Evolutionary conservation across 306 rosid genomes (phyloP), one percentile per base, ranked within the genome.

Genomic region (Vachellia collinsii): DNA sequence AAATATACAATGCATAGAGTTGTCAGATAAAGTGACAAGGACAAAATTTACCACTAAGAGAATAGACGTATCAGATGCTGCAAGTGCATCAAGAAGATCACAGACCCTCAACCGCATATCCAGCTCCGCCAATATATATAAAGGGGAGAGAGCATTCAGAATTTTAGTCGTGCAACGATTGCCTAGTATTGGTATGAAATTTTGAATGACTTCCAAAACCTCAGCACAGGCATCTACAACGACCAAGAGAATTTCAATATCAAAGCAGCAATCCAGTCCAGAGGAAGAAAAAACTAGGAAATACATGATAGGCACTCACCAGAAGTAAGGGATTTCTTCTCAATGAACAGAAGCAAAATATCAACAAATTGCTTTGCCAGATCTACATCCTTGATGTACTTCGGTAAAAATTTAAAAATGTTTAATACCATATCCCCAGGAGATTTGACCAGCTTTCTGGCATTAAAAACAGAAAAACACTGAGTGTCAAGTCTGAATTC

Each of bases 401-500:
- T 88, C 4, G 98, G 89, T 61, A 95, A 81, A 67, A 87, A 75
- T 84, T 93, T 89, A 76, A 95, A 88, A 82, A 95, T 87, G 78
- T 89, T 89, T 53, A 79, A 78, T 64, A 91, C 79, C 23, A 88
- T 81, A 81, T 90, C 98, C 41, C 94, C 97, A 29, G 92, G 92
- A 81, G 82, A 83, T 85, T 90, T 92, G 75, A 93, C 79, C 79
- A 91, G 85, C 83, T 95, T 93, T 84, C 99, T 95, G 94, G 17
- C 54, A 63, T 59, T 75, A 58, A 36, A 77, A 77, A 67, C 11
- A 50, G 48, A 29, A 65, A 74, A 54, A 68, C 50, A 62, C 29
- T 68, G 68, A 38, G 70, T 39, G 50, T 23, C 36, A 42, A 77
- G 56, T 74, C 72, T 62, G n/a, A 44, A n/a, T 54, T 59, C 7